phyloP scores from a whole-genome alignment of 148 eudicot species.

The Diospyros lotus region DNA sequence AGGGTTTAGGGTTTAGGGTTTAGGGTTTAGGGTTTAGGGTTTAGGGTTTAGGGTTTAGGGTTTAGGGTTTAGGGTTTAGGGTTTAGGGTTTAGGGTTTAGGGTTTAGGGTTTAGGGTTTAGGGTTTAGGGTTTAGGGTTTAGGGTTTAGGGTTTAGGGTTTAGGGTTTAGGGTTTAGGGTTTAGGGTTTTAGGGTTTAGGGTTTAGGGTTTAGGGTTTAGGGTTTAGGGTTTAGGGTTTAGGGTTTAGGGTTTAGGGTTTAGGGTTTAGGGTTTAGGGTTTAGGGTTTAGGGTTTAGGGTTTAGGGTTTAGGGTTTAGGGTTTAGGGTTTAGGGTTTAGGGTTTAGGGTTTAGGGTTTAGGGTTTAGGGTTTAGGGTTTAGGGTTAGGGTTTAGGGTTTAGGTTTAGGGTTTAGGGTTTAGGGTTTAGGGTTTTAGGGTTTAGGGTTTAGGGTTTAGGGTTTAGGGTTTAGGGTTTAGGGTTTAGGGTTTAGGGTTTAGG shows the following conservation, averaged over 20 bases:
- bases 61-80: conserved; percentile 8
- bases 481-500: conserved; percentile 8
- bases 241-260: conserved; percentile 8
- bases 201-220: conserved; percentile 8
- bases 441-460: background rate
- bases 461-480: conserved; percentile 8
- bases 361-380: background rate
- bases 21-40: conserved; percentile 8
- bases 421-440: too few species aligned
- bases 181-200: too few species aligned
- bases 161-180: conserved; percentile 8
- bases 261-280: conserved; percentile 8
- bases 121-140: conserved; percentile 3
- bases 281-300: conserved; percentile 7
- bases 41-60: conserved; percentile 8
- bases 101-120: conserved; percentile 8
- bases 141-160: conserved; percentile 7
- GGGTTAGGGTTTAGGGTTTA: conserved; percentile 4
- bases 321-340: background rate
- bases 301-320: background rate
- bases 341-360: background rate
- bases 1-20: conserved; percentile 8
- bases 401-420: background rate
- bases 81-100: conserved; percentile 6
- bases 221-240: conserved; percentile 8